Conservation (phyloP, 257 asterid species). For the Anisodus acutangulus region DNA sequence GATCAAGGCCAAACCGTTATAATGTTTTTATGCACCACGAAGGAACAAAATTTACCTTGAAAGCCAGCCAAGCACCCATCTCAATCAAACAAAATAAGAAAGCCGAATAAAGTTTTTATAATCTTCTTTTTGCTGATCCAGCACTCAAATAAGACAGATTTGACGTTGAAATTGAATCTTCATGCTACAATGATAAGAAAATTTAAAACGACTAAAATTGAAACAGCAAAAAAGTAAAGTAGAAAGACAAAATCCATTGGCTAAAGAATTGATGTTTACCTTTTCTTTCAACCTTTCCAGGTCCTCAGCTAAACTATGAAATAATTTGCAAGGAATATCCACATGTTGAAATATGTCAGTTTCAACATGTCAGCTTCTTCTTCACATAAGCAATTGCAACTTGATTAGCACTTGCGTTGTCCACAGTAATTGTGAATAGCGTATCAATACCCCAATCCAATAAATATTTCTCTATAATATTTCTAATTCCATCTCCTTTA, state of each 20-base stretch:
- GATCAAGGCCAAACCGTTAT: not conserved
- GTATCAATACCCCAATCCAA: too few species aligned
- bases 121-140: slow-evolving; percentile 48
- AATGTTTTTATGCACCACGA: not conserved
- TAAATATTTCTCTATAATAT: too few species aligned
- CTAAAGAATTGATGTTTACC: slow-evolving; percentile 45
- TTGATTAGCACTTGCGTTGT: too few species aligned
- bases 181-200: slow-evolving; percentile 48
- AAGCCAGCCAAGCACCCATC: slow-evolving; percentile 77
- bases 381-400: too few species aligned
- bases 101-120: slow-evolving; percentile 44
- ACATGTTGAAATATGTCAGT: slow-evolving; percentile 37
- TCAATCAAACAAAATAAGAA: slow-evolving; percentile 65
- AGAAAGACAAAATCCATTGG: not conserved
- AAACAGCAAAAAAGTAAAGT: slow-evolving; percentile 18
- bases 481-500: too few species aligned
- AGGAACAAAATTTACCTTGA: slow-evolving; percentile 55
- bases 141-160: slow-evolving; percentile 43
- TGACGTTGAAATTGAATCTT: slow-evolving; percentile 35
- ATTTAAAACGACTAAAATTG: slow-evolving; percentile 30
- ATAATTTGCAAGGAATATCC: slow-evolving; percentile 38
- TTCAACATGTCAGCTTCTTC: too few species aligned
- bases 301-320: slow-evolving; percentile 31
- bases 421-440: too few species aligned
- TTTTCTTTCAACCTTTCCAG: slow-evolving; percentile 42